Evolutionary conservation across 1,284 basidiomycete genomes (phyloP), one percentile per base, ranked within the genome.

Genomic region (Pseudomicrostroma phylloplanum): DNA sequence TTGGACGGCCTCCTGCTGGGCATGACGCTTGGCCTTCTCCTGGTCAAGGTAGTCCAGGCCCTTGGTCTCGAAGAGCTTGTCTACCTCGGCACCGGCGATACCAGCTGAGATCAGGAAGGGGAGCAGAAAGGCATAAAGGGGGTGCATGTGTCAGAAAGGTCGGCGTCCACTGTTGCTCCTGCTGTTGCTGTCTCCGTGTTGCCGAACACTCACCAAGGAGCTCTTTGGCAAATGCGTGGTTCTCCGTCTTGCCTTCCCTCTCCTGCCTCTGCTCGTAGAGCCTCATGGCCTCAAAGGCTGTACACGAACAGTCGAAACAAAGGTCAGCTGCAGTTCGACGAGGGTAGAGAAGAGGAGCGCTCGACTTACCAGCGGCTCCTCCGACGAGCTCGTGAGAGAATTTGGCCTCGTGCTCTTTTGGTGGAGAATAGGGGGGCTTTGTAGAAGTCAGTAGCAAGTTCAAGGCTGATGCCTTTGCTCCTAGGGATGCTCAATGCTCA

Each of bases 311-410:
- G 7, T 3, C 12, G 12, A 48, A 4, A 21, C 19, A 23, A 25
- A 56, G 55, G 42, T 43, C 30, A 36, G 30, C 9, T 9, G 3
- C 9, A 36, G 30, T 36, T 4, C 30, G 30, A 3, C 9, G 30
- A 36, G 30, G 4, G 30, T 4, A 4, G 30, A 36, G 4, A 4
- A 36, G 3, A 6, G 12, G 46, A 48, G 46, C 17, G 46, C 12
- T n/a, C 7, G 6, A 48, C 46, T 48, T 23, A 49, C 30, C 30
- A 36, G 68, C 69, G 42, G 68, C 69, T 62, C 80, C 85, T 58
- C 84, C 85, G 71, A 88, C 84, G 70, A 87, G 82, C 78, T 88
- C 86, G 78, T 88, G 86, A 21, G 86, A 85, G 59, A 66, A 71
- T 67, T 75, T 74, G 69, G 57, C 58, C 64, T 73, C 46, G 68